Base-by-base conservation (phyloP, 179 eudicot species). In the Beta corolliflora region DNA sequence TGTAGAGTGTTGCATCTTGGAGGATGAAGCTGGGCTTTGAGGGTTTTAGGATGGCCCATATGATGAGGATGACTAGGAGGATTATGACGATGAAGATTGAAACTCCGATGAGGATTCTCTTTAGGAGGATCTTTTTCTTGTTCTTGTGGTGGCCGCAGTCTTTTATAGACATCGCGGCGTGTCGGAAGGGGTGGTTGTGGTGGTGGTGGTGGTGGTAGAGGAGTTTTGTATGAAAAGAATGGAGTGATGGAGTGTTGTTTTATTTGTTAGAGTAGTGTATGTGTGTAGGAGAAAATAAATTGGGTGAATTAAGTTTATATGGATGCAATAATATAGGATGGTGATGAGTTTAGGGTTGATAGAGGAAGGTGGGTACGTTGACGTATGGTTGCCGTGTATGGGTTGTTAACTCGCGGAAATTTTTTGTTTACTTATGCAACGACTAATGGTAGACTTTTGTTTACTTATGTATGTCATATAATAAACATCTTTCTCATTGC, bases 1-100 rank as follows among this genome's bases (percentile, higher is more conserved):
- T 67, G 77, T 82, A 93, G 53, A 92, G 78, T 77, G 98, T 94
- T 75, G 97, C 97, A 63, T 94, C 97, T 71, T 94, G 96, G 84
- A 94, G 90, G 80, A 86, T 36, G 76, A 94, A 93, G 0, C 75
- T 78, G 16, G 98, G 97, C 18, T 90, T 88, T 1, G 82, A 83
- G 48, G 97, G 98, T 61, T 85, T 90, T 5, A 93, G 85, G 18
- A 89, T 80, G 71, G 91, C 91, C 96, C 96, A 92, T 10, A 81
- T 36, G 53, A 93, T 78, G 72, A 93, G 88, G 80, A 92, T 8
- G 15, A 76, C 1, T 70, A 93, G 44, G 59, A 88, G 84, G 84
- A 83, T 0, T 4, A 91, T 46, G 82, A 88, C 56, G 76, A 36
- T 3, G 73, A 86, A 1, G 85, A 81, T n/a, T 4, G 87, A 79